These are phyloP conservation scores for Fusarium citri DNA, from an alignment of 2,329 filamentous ascomycete species.

Conservation along the genomic window DNA sequence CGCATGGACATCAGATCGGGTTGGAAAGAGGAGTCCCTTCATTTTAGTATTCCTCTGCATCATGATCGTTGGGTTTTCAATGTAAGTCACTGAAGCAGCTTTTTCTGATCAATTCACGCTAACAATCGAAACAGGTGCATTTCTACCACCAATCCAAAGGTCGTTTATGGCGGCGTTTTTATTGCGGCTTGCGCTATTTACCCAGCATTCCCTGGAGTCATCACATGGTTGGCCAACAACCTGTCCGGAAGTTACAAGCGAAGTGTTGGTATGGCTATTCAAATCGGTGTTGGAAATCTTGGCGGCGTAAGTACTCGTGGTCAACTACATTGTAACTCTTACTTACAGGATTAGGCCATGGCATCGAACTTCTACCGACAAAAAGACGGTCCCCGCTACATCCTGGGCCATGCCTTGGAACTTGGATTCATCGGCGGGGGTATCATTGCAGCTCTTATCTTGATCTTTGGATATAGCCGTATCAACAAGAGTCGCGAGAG, in stretches of 20 bases:
- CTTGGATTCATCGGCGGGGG: conserved; percentile 61
- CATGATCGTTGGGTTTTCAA: conserved; percentile 68
- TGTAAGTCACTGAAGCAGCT: conserved; percentile 51
- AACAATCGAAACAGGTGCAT: conserved; percentile 64
- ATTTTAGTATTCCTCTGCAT: conserved; percentile 64
- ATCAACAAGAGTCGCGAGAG: conserved; percentile 69
- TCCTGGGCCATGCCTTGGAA: conserved; percentile 63
- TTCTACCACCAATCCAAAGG: conserved; percentile 65
- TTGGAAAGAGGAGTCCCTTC: conserved; percentile 66
- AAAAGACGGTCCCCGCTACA: conserved; percentile 60
- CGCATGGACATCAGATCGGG: conserved; percentile 66
- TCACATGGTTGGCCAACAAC: conserved; percentile 85
- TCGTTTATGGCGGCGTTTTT: conserved; percentile 80
- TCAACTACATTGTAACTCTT: fast-evolving
- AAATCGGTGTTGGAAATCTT: conserved; percentile 71
- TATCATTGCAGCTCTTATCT: conserved; percentile 57
- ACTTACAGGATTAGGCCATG: conserved; percentile 63
- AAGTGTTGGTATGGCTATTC: conserved; percentile 71
- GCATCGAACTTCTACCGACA: conserved; percentile 77
- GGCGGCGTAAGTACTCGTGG: conserved; percentile 56
- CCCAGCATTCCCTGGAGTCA: conserved; percentile 80
- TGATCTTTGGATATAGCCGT: conserved; percentile 63
- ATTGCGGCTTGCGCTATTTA: conserved; percentile 83
- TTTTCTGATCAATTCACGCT: background rate
- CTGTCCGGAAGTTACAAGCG: conserved; percentile 75